A percentile compares a stretch with the other conserved stretches of the same genome.
Evolutionary conservation across 441 rosid species (phyloP).

Genomic region (Gossypium aridum): DNA sequence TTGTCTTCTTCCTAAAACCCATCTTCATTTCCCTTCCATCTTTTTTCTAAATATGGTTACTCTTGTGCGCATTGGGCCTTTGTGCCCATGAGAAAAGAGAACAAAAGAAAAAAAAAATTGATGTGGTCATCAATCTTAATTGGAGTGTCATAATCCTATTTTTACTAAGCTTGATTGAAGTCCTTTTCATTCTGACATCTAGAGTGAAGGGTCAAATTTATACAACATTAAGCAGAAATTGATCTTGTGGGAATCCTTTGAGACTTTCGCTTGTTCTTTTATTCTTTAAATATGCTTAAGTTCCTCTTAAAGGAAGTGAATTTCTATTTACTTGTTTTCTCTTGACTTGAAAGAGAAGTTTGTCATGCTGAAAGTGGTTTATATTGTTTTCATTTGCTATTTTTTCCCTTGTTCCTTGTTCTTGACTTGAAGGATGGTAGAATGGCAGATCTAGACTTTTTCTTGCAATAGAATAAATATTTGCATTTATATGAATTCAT

Average conservation of each 20-base stretch:
- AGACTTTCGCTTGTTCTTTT: neutral
- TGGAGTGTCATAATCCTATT: neutral
- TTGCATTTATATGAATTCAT: constrained; percentile 2
- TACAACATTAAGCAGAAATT: neutral
- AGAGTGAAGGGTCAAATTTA: neutral
- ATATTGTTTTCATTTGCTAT: neutral
- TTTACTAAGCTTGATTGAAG: neutral
- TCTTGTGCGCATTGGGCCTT: neutral
- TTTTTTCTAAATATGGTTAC: neutral
- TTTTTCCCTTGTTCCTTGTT: neutral
- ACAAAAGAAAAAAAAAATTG: neutral
- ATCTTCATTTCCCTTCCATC: neutral
- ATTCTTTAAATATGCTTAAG: neutral
- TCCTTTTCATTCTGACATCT: neutral
- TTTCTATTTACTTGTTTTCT: neutral
- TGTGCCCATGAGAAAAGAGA: neutral
- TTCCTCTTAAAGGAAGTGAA: neutral
- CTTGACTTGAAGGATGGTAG: neutral
- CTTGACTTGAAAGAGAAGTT: neutral
- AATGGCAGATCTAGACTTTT: neutral
- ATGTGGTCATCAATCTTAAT: neutral
- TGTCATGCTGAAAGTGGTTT: neutral
- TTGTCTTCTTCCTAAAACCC: neutral
- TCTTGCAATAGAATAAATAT: neutral
- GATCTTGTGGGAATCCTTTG: neutral